Conservation (phyloP, 1,284 basidiomycete genomes). For the Rhodotorula sp. region DNA sequence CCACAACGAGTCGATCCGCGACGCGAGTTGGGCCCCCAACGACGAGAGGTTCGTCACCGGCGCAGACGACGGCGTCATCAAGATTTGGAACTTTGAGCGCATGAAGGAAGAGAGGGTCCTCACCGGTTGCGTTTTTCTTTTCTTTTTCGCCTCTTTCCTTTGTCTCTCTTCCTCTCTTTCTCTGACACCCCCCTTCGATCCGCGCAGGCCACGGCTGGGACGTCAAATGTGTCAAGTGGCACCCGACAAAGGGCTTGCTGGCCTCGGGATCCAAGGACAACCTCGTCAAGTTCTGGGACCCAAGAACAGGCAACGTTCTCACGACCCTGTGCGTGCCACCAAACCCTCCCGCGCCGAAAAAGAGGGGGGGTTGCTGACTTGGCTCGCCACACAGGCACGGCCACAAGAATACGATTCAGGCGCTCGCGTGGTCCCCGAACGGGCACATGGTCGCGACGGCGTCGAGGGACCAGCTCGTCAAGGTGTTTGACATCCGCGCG, state of each 20-base stretch:
- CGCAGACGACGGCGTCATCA: conserved; percentile 88
- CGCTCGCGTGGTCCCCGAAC: conserved; percentile 86
- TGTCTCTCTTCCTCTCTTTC: no score
- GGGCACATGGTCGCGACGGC: conserved; percentile 91
- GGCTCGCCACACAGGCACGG: conserved; percentile 63
- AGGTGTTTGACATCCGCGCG: conserved; percentile 95
- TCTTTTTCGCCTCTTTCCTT: neutral
- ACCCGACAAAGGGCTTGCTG: conserved; percentile 89
- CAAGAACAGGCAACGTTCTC: conserved; percentile 78
- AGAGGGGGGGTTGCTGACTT: no score
- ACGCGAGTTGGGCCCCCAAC: conserved; percentile 85
- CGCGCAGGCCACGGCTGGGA: conserved; percentile 90
- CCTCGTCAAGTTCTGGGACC: conserved; percentile 99
- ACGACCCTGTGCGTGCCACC: conserved; percentile 68
- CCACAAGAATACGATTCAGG: conserved; percentile 96
- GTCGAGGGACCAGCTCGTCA: conserved; percentile 86
- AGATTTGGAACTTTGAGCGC: conserved; percentile 93
- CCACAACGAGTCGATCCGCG: conserved; percentile 76
- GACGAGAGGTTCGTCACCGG: conserved; percentile 89
- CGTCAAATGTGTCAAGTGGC: conserved; percentile 97
- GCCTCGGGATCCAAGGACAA: conserved; percentile 96
- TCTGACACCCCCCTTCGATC: neutral
- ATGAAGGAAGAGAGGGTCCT: conserved; percentile 81
- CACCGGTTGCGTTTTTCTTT: conserved; percentile 63
- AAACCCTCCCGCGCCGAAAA: no score